A percentile compares a stretch with the other conserved stretches of the same genome.
Evolutionary conservation across 345 rosid species (phyloP).

Genomic region (Cardiospermum halicacabum): DNA sequence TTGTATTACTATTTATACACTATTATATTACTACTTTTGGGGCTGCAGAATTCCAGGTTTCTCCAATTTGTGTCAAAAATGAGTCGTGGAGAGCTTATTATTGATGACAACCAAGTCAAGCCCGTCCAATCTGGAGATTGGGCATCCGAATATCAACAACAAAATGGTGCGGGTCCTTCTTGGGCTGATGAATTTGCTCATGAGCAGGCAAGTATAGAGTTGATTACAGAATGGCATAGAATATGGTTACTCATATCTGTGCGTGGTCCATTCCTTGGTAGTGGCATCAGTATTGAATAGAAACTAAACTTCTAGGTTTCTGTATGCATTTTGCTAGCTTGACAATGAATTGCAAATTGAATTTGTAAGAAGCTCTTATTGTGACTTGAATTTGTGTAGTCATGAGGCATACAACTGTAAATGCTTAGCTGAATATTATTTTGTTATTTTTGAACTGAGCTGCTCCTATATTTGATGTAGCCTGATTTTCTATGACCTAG

Average conservation of each 20-base stretch:
- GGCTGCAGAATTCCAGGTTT: slow-evolving; percentile 91
- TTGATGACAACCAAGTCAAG: slow-evolving; percentile 92
- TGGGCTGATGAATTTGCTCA: slow-evolving; percentile 91
- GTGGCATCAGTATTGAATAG: not conserved
- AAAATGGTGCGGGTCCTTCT: slow-evolving; percentile 52
- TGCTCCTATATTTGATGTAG: not conserved
- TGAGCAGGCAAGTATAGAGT: slow-evolving; percentile 36
- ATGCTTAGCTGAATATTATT: not conserved
- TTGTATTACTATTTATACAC: slow-evolving; percentile 12
- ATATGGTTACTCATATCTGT: not conserved
- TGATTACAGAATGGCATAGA: slow-evolving; percentile 13
- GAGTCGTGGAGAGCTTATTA: slow-evolving; percentile 98
- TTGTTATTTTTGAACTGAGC: not conserved
- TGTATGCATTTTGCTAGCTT: not conserved
- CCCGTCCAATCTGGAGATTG: slow-evolving; percentile 70
- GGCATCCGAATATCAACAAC: slow-evolving; percentile 91
- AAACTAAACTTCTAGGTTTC: not conserved
- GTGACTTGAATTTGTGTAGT: not conserved
- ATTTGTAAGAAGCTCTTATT: not conserved
- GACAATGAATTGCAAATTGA: not conserved
- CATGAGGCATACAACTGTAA: not conserved
- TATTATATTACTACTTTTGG: slow-evolving; percentile 18
- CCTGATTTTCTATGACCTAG: not conserved
- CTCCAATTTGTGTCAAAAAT: slow-evolving; percentile 98
- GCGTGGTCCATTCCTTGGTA: not conserved